These are phyloP conservation scores for Galerina sulciceps DNA, from an alignment of 768 basidiomycete genomes.

Conservation along the genomic window DNA sequence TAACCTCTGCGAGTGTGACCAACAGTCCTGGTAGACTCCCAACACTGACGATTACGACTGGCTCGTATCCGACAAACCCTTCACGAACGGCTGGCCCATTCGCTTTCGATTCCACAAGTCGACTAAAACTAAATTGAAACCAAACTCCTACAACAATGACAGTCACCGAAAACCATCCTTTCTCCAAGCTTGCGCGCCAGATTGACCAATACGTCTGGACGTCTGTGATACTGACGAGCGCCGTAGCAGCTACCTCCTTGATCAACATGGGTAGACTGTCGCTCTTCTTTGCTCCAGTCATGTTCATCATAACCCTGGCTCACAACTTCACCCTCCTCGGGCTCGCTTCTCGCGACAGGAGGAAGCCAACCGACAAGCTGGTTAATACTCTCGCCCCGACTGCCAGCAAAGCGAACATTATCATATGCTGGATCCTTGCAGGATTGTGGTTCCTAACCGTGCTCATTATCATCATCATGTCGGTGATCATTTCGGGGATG, in stretches of 20 bases:
- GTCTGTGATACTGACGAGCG: conserved; percentile 21
- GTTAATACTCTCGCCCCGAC: conserved; percentile 22
- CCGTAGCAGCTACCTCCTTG: conserved; percentile 20
- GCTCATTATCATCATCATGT: conserved; percentile 19
- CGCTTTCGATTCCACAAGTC: background rate
- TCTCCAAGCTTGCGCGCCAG: conserved; percentile 21
- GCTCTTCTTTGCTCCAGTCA: conserved; percentile 20
- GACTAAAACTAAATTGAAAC: background rate
- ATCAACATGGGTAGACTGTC: conserved; percentile 28
- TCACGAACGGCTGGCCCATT: conserved; percentile 15
- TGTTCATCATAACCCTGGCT: conserved; percentile 22
- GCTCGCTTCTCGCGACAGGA: conserved; percentile 19
- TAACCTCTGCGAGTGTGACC: background rate
- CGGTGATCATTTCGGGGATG: conserved; percentile 17
- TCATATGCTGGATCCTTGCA: conserved; percentile 21
- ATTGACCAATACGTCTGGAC: conserved; percentile 22
- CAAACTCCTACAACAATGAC: conserved; percentile 1
- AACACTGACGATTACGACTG: conserved; percentile 6
- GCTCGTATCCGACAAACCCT: background rate
- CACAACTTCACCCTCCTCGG: conserved; percentile 21
- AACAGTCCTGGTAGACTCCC: conserved; percentile 5
- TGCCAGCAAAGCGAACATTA: conserved; percentile 17
- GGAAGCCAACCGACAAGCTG: conserved; percentile 14
- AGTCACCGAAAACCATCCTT: conserved; percentile 20
- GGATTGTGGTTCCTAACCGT: conserved; percentile 22